Evolutionary conservation across 2,329 filamentous ascomycete species (phyloP), one percentile per base, ranked within the genome.

Genomic region (Esteya vermicola): DNA sequence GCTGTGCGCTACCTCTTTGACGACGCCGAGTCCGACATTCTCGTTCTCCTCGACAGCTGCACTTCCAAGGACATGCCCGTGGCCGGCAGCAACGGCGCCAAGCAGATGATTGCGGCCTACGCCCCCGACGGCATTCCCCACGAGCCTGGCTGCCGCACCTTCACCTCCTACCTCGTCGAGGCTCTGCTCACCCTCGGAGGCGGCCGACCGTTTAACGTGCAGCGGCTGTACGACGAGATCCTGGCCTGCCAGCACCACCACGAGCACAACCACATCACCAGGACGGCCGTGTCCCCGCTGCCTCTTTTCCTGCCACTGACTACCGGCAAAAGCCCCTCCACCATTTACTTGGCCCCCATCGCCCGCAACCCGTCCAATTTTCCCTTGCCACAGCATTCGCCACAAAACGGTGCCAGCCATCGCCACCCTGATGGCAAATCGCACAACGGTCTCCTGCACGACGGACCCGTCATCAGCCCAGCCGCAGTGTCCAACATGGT

Each of bases 101-200:
- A 79, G 54, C 74, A 80, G 52, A 67, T 67, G 33, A 76, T 80
- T 47, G 73, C 75, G 6, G 72, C 74, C n/a, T 70, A 63, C 48
- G 64, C 62, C 1, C 61, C 66, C 7, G 73, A 76, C n/a, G 64
- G 68, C 41, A 60, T 56, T 38, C 51, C 54, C 10, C 57, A 59
- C 30, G 67, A 68, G 26, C 52, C 60, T 21, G 55, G 59, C n/a
- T 54, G 62, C n/a, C 63, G 62, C 32, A 72, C 72, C 2, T 79
- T 80, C 46, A 77, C 74, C 0, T 65, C 63, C n/a, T 65, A 65
- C 45, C 56, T 79, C 16, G 59, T 63, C 21, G 70, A 77, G 22
- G 67, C 71, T 16, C 61, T 80, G 10, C 57, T 59, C 31, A 73
- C 67, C 50, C 61, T 79, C 16, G 60, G 67, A 41, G 60, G 48